These are phyloP conservation scores for Jamesozyma piceae DNA, from an alignment of 805 yeast species.

Conservation along the genomic window DNA sequence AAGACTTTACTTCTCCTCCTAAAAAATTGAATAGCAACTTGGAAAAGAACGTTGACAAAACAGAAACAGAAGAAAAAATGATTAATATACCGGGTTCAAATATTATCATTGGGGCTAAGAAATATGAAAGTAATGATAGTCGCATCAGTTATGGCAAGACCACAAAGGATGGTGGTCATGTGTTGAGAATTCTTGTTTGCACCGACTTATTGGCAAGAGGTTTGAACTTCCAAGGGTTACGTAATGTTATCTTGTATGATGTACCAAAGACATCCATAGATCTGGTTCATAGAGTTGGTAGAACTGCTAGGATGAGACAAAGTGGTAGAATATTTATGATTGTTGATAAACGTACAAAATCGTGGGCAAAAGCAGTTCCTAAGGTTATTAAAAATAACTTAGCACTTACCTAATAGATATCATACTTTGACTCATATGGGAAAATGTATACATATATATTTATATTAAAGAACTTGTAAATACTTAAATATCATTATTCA, in stretches of 20 bases:
- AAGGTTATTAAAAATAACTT: conserved; percentile 48
- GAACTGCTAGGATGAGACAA: conserved; percentile 89
- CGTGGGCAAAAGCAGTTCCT: conserved; percentile 78
- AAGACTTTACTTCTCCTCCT: conserved; percentile 58
- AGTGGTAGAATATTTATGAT: conserved; percentile 81
- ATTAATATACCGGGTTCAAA: conserved; percentile 31
- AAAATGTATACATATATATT: background rate
- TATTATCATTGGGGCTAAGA: conserved; percentile 12
- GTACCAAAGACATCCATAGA: conserved; percentile 80
- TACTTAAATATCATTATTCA: too few relatives aligned
- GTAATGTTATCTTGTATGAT: conserved; percentile 77
- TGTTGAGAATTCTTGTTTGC: conserved; percentile 64
- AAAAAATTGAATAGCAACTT: conserved; percentile 25
- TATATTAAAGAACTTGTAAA: background rate
- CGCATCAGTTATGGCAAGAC: too few relatives aligned
- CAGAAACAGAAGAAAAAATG: background rate
- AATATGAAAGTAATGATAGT: too few relatives aligned
- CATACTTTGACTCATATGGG: too few relatives aligned
- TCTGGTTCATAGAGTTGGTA: conserved; percentile 81
- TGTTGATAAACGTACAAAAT: conserved; percentile 54
- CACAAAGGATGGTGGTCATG: conserved; percentile 8
- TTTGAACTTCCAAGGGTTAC: conserved; percentile 69
- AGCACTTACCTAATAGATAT: conserved; percentile 24
- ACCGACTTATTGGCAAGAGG: conserved; percentile 91
- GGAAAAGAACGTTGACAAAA: too few relatives aligned